Conservation (phyloP, 306 rosid genomes). For the Cucumis melo region DNA sequence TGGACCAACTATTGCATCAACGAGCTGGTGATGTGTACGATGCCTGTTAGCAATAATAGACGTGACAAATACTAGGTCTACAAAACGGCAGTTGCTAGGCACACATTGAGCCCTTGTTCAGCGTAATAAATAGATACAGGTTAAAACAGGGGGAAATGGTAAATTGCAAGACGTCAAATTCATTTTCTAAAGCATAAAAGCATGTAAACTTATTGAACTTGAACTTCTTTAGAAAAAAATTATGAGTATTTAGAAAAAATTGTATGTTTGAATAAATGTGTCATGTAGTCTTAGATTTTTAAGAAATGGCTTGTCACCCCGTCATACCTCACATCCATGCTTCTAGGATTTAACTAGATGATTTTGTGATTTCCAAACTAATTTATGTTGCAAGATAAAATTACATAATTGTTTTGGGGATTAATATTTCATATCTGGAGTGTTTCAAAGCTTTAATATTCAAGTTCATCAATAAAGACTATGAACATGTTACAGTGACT, state of each 20-base stretch:
- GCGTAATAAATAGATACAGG: background rate
- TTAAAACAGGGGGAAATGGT: background rate
- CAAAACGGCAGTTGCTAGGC: background rate
- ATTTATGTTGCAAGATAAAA: background rate
- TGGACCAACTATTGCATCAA: background rate
- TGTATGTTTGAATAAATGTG: background rate
- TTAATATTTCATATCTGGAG: background rate
- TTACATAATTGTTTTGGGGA: background rate
- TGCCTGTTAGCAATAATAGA: background rate
- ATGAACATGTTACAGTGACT: constrained; percentile 38
- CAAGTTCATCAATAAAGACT: background rate
- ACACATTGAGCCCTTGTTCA: background rate
- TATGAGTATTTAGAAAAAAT: background rate
- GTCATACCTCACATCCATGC: background rate
- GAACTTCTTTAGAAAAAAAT: background rate
- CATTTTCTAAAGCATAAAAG: too few relatives aligned
- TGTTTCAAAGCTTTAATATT: constrained; percentile 1
- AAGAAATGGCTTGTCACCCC: background rate
- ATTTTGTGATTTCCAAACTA: background rate
- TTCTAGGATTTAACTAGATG: background rate
- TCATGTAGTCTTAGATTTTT: background rate
- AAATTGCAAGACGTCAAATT: background rate
- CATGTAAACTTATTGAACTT: too few relatives aligned
- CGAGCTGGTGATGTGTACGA: background rate
- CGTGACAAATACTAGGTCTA: background rate